Evolutionary conservation across 228 moss, liverwort and hornwort genomes (phyloP), one percentile per base, ranked within the genome.

Genomic region (Sphagnum magellanicum): DNA sequence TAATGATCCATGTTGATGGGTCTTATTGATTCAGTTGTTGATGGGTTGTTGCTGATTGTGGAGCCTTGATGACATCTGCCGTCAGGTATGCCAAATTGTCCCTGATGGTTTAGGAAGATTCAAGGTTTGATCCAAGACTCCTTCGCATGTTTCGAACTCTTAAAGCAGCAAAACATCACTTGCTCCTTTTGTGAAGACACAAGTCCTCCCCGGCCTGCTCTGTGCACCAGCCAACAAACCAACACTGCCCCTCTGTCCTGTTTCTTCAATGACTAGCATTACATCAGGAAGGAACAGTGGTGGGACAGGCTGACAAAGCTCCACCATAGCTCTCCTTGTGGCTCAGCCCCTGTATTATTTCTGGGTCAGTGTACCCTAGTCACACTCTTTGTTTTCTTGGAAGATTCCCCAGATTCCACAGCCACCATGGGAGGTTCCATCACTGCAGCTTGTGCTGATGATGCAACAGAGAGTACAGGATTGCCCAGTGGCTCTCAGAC

Each of bases 351-450:
- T 61, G 82, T 90, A 71, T 77, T 98, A 68, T 84, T 90, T 77
- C 98, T 93, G 67, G 98, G 98, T 63, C 98, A 98, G 78, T 98
- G 98, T 71, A 98, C 86, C 48, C 98, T 94, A 68, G 94, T 92
- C 50, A 79, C 89, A 68, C 92, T 98, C 50, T 98, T 98, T 73
- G 92, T 94, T 50, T 94, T 77, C 73, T 80, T 98, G 66, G 95
- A 91, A 73, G 92, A 92, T 75, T 74, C 72, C 66, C 51, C 73
- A 72, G 91, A 92, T 48, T 67, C 81, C 63, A 50, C 79, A 2
- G 1, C 32, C 11, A n/a, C 52, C 59, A 65, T 72, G 63, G 60
- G 71, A 13, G 58, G 66, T 46, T 70, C 70, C 68, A 14, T 53
- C 9, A 57, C 51, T 73, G 83, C 70, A 73, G 63, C 77, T 48